phyloP scores from a whole-genome alignment of 768 basidiomycete species.

The Mycena rosella region DNA sequence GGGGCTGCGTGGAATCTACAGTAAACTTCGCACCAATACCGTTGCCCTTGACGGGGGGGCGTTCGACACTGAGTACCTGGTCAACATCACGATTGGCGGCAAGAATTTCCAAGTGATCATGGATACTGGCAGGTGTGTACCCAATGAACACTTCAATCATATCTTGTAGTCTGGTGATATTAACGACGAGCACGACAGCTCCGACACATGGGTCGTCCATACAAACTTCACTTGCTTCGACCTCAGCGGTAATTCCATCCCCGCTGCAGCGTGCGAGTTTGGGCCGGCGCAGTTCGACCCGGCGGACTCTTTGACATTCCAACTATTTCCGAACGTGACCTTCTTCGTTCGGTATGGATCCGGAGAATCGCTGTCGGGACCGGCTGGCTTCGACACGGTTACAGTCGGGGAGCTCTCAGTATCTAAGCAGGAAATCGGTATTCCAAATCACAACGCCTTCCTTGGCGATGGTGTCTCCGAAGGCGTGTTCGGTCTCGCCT shows the following conservation, averaged over 20 bases:
- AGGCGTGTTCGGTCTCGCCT: slow-evolving; percentile 36
- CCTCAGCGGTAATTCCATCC: slow-evolving; percentile 11
- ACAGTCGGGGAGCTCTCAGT: slow-evolving; percentile 35
- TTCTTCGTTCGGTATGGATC: slow-evolving; percentile 36
- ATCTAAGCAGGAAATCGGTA: slow-evolving; percentile 34
- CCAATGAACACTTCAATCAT: neutral
- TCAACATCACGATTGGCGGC: slow-evolving; percentile 35
- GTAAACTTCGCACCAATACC: neutral
- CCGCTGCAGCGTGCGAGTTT: slow-evolving; percentile 33
- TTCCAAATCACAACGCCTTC: slow-evolving; percentile 27
- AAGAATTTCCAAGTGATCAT: slow-evolving; percentile 34
- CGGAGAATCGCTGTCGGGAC: slow-evolving; percentile 34
- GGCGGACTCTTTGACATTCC: slow-evolving; percentile 30
- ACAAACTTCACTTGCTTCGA: slow-evolving; percentile 34
- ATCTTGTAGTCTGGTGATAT: neutral
- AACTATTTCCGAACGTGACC: slow-evolving; percentile 25
- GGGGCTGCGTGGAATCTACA: neutral
- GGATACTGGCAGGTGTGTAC: slow-evolving; percentile 36
- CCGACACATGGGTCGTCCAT: slow-evolving; percentile 37
- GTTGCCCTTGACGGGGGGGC: slow-evolving; percentile 25
- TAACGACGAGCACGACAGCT: slow-evolving; percentile 12
- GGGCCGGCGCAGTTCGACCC: slow-evolving; percentile 36
- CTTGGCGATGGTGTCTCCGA: slow-evolving; percentile 19
- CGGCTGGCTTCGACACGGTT: slow-evolving; percentile 38
- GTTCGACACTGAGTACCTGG: slow-evolving; percentile 34